A percentile compares a stretch with the other conserved stretches of the same genome.
phyloP scores from a whole-genome alignment of 441 rosid species.

The Mallotus repandus region DNA sequence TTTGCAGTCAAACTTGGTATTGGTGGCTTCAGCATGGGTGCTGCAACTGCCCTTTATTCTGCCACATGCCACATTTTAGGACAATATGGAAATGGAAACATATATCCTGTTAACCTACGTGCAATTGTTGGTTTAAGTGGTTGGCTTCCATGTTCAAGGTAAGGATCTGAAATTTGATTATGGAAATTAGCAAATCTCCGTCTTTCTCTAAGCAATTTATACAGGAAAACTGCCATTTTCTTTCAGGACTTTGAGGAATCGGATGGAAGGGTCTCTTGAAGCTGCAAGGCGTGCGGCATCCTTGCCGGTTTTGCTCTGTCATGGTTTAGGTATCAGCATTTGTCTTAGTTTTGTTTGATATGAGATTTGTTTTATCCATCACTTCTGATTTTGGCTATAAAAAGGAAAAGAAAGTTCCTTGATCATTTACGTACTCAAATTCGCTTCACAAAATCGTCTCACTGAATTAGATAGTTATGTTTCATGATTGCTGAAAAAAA shows the following conservation, averaged over 20 bases:
- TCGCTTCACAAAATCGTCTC: not conserved
- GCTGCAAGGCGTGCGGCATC: slow-evolving; percentile 59
- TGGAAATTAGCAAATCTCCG: slow-evolving; percentile 4
- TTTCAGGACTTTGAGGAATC: slow-evolving; percentile 55
- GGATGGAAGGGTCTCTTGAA: slow-evolving; percentile 41
- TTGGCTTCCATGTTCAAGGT: slow-evolving; percentile 96
- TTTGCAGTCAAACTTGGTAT: slow-evolving; percentile 78
- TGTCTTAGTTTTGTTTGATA: not conserved
- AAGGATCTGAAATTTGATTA: slow-evolving; percentile 13
- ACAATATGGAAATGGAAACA: slow-evolving; percentile 66
- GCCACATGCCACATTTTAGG: slow-evolving; percentile 67
- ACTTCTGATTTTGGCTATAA: not conserved
- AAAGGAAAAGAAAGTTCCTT: too few relatives aligned
- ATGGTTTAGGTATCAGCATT: slow-evolving; percentile 60
- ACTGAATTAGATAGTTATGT: not conserved
- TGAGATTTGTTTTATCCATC: not conserved
- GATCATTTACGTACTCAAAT: not conserved
- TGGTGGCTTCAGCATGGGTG: slow-evolving; percentile 99
- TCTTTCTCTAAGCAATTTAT: slow-evolving; percentile 11
- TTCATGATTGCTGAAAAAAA: not conserved
- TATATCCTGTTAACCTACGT: slow-evolving; percentile 60
- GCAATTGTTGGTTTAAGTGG: slow-evolving; percentile 46
- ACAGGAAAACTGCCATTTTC: slow-evolving; percentile 7
- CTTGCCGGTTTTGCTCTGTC: slow-evolving; percentile 76
- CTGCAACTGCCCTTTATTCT: slow-evolving; percentile 77